phyloP scores from a whole-genome alignment of 352 stramenopile genomes.

The Elongisporangium prolatum region DNA sequence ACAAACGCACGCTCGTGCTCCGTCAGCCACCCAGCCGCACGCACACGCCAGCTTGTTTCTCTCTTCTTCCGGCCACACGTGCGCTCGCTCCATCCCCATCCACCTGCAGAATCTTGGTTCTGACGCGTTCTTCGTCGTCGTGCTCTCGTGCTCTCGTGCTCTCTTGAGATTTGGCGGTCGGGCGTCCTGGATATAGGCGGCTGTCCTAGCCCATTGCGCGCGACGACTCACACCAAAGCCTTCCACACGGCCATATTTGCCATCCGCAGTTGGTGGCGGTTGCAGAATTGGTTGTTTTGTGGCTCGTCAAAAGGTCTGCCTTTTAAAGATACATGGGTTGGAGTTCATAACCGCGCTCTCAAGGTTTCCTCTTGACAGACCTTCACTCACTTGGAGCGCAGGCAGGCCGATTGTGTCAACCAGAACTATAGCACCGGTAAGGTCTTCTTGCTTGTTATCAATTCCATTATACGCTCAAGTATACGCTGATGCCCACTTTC shows the following conservation, averaged over 20 bases:
- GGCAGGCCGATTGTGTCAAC: background rate
- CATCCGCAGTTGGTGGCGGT: background rate
- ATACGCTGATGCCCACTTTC: background rate
- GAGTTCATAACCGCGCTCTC: background rate
- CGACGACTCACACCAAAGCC: background rate
- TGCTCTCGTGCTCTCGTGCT: background rate
- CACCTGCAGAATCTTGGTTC: background rate
- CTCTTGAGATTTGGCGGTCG: background rate
- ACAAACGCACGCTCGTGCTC: background rate
- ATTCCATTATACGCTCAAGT: background rate
- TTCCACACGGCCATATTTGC: background rate
- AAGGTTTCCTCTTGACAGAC: background rate
- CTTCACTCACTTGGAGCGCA: background rate
- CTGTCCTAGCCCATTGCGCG: background rate
- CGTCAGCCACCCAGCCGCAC: background rate
- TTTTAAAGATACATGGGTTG: background rate
- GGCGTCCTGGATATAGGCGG: background rate
- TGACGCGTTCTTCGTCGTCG: background rate
- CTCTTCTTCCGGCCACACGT: background rate
- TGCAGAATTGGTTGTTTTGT: background rate
- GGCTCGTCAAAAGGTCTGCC: background rate
- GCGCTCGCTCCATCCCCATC: background rate
- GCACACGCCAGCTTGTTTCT: background rate
- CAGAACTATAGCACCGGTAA: background rate
- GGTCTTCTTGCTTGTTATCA: conserved; percentile 1